phyloP scores from a whole-genome alignment of 2,329 filamentous ascomycete species.

The Colletotrichum shisoi region DNA sequence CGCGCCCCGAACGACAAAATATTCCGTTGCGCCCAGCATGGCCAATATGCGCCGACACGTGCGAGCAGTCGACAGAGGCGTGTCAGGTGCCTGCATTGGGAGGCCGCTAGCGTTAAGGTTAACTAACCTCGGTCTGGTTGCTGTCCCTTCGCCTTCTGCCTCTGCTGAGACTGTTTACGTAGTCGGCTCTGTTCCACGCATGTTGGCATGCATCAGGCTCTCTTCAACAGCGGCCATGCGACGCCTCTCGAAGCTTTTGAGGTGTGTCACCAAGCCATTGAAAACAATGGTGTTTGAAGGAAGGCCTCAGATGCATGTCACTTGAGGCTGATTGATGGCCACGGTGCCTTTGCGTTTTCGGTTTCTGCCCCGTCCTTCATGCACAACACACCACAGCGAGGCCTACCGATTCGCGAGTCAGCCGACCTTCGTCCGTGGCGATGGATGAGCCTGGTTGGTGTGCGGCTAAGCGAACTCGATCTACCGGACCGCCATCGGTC shows the following conservation, averaged over 20 bases:
- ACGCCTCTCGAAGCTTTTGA: background rate
- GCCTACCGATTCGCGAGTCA: conserved; percentile 30
- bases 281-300: conserved; percentile 16
- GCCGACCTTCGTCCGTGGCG: conserved; percentile 20
- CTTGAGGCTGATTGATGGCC: background rate
- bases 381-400: conserved; percentile 13
- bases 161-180: conserved; percentile 7
- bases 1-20: conserved; percentile 25
- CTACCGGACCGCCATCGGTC: conserved; percentile 27
- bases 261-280: conserved; percentile 11
- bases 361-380: conserved; percentile 20
- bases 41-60: conserved; percentile 26
- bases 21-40: conserved; percentile 17
- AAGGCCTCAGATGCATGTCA: conserved; percentile 7
- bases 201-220: background rate
- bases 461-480: conserved; percentile 22
- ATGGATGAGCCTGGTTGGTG: conserved; percentile 8
- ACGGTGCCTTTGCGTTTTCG: conserved; percentile 13
- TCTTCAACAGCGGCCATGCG: conserved; percentile 11
- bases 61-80: conserved; percentile 36
- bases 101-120: conserved; percentile 38
- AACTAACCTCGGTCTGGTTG: conserved; percentile 36
- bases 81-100: conserved; percentile 38
- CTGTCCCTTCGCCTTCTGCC: conserved; percentile 19
- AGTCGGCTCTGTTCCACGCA: conserved; percentile 2